Base-by-base conservation (phyloP, 768 basidiomycete species). In the Hemileccinum impolitum region DNA sequence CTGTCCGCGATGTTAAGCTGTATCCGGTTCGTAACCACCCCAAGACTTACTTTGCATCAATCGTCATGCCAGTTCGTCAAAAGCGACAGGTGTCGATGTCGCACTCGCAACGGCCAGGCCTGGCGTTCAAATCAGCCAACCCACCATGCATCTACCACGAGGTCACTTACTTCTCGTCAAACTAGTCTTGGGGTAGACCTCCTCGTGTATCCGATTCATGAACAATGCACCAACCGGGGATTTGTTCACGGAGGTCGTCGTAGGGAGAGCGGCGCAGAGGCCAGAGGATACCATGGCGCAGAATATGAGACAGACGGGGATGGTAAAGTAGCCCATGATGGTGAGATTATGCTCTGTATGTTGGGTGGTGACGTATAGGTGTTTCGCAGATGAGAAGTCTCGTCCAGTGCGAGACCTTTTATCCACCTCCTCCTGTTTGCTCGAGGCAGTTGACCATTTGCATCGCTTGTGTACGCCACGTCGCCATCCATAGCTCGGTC, bases 171-270 rank as follows among this genome's bases (percentile, higher is more conserved):
- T 23, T 7, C 34, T 43, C 28, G 26, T n/a, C 8, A 15, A 38
- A 26, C 43, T 26, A 19, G 39, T 28, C 32, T 49, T 51, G n/a
- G 55, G 61, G 39, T 42, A 36, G 34, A 52, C 49, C 35, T 51
- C 47, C 37, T 66, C 39, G 37, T 64, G 62, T 43, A 66, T 50
- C 18, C 54, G 51, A 34, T 50, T 44, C 59, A 54, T 64, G 25
- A 46, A 50, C 39, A 61, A 26, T 19, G 53, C 49, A 2, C 56
- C 61, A 11, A n/a, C 14, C 7, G 41, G 55, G 2, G 51, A 10
- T 6, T 42, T 26, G 25, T 17, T 18, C 0, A 15, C 19, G 12
- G 4, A 12, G 3, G 21, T 28, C 26, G 47, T 4, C 18, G 36
- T 11, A 28, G 62, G 47, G 15, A 60, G 26, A 3, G 48, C 38